A percentile compares a stretch with the other conserved stretches of the same genome.
These are phyloP conservation scores for Thuja plicata DNA, from an alignment of 83 land plant genomes.

Conservation along the genomic window DNA sequence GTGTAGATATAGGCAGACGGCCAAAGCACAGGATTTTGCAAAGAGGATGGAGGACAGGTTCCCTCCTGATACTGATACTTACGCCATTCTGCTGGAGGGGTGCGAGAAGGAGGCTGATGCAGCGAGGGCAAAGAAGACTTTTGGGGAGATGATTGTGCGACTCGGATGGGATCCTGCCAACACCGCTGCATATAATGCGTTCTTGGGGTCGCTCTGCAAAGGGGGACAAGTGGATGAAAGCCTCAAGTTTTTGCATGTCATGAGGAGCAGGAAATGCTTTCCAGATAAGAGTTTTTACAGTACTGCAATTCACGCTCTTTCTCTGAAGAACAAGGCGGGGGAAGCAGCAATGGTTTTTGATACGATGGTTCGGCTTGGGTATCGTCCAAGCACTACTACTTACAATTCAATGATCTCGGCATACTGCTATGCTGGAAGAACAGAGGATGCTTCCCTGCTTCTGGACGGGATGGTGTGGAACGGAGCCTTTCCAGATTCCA, in stretches of 20 bases:
- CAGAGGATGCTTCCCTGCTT: slow-evolving; percentile 7
- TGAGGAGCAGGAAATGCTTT: slow-evolving; percentile 23
- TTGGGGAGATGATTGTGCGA: slow-evolving; percentile 25
- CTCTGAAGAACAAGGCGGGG: slow-evolving; percentile 10
- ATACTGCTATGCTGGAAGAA: slow-evolving; percentile 13
- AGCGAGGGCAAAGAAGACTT: slow-evolving; percentile 22
- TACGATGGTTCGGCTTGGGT: slow-evolving; percentile 16
- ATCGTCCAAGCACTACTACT: slow-evolving; percentile 15
- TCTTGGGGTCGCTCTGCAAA: slow-evolving; percentile 21
- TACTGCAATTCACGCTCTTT: slow-evolving; percentile 17
- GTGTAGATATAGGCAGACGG: slow-evolving; percentile 35
- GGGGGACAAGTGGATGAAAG: slow-evolving; percentile 21
- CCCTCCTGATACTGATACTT: slow-evolving; percentile 33
- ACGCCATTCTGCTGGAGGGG: slow-evolving; percentile 30
- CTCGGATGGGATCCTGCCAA: slow-evolving; percentile 29
- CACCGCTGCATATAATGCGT: slow-evolving; percentile 32
- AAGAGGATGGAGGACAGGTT: slow-evolving; percentile 12
- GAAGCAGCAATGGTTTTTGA: slow-evolving; percentile 19
- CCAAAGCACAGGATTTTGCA: slow-evolving; percentile 23
- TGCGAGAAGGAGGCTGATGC: slow-evolving; percentile 33
- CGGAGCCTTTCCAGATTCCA: slow-evolving; percentile 30
- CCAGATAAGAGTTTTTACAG: slow-evolving; percentile 29
- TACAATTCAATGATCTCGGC: slow-evolving; percentile 27
- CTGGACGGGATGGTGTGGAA: slow-evolving; percentile 33
- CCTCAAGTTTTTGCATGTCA: slow-evolving; percentile 25